Percentiles rank a stretch among this genome's conserved stretches.
Conservation (phyloP, 768 basidiomycete genomes). For the Floccularia luteovirens region DNA sequence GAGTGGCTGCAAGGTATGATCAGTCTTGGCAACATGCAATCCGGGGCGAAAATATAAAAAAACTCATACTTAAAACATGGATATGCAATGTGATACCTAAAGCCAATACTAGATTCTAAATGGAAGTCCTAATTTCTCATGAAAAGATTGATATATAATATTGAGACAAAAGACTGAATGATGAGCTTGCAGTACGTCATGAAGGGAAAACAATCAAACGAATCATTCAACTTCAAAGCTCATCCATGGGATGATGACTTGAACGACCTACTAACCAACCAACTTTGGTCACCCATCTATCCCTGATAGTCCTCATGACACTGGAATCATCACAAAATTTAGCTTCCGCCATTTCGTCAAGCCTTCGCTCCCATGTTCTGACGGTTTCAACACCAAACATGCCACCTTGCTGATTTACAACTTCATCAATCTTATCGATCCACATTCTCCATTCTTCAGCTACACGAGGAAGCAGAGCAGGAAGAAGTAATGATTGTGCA, state of each 20-base stretch:
- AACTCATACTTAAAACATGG: no score
- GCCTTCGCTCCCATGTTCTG: constrained; percentile 54
- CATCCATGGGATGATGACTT: constrained; percentile 28
- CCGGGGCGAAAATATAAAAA: no score
- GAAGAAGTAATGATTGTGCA: constrained; percentile 49
- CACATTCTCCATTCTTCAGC: constrained; percentile 73
- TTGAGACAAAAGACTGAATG: no score
- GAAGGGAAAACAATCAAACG: no score
- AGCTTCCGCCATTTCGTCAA: constrained; percentile 59
- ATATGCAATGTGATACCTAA: no score
- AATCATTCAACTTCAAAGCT: no score
- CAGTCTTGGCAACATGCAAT: no score
- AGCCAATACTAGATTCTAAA: no score
- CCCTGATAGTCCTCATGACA: constrained; percentile 33
- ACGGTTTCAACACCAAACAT: constrained; percentile 78
- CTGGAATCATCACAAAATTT: constrained; percentile 29
- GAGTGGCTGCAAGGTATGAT: no score
- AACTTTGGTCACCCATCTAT: constrained; percentile 66
- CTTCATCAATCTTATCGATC: constrained; percentile 60
- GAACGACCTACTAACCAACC: constrained; percentile 69
- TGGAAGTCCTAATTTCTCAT: no score
- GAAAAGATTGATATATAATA: no score
- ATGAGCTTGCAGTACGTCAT: no score
- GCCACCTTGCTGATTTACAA: constrained; percentile 64
- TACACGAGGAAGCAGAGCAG: constrained; percentile 55